Base-by-base conservation (phyloP, 768 basidiomycete species). In the Leccinum subgranulosum region DNA sequence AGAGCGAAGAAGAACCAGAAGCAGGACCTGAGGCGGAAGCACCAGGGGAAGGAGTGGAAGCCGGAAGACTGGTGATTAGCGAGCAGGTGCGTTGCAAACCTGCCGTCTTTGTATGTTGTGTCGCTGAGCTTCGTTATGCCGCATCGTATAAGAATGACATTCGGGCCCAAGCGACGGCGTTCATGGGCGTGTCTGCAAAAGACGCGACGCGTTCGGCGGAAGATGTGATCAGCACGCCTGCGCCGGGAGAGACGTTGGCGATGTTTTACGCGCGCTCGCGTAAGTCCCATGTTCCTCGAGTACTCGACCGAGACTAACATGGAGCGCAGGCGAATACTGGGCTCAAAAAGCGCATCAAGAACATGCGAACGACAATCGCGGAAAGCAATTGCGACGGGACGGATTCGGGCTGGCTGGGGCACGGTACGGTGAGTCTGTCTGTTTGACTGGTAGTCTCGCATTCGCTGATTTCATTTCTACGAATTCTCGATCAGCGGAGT, bases 231-330 rank as follows among this genome's bases (percentile, higher is more conserved):
- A 88, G 86, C 63, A 94, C 92, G 0, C 94, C 94, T 0, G 76
- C 88, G 3, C 91, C 92, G 0, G 91, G 92, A 11, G 94, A 96
- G 70, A 89, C 88, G 0, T 73, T 94, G 8, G 86, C 91, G 0
- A 79, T 80, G 72, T 95, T 95, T 69, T 95, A 93, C 64, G 84
- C 87, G 6, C 84, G 92, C 8, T 86, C 88, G 17, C 83, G 90
- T 88, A 69, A 63, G 87, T 77, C 21, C 7, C 11, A n/a, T 39
- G 17, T 1, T 12, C 5, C 5, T 8, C 17, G 17, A 19, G 39
- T 36, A 3, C 9, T 12, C 0, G n/a, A 29, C 14, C 4, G 8
- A 28, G 36, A 25, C 36, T 56, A 31, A 62, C 14, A 2, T 11
- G 39, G 10, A 15, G 2, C 21, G n/a, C 53, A 90, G 87, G 87